Conservation (phyloP, 2,329 filamentous ascomycete genomes). For the Cadophora sp. region DNA sequence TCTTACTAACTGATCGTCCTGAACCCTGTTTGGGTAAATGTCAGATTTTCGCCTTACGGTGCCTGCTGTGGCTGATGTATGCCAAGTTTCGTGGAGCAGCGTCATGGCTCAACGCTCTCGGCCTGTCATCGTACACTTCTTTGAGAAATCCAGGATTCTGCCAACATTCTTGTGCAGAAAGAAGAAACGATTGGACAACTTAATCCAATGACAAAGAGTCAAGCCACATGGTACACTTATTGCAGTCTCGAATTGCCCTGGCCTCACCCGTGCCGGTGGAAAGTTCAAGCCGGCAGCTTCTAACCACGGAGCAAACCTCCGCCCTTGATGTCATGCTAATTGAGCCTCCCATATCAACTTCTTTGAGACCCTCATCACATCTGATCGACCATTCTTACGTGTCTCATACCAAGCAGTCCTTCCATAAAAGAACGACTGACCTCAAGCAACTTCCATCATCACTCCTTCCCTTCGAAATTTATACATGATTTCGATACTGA, state of each 20-base stretch:
- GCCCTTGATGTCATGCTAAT: constrained; percentile 12
- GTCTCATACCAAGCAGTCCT: constrained; percentile 12
- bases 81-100: constrained; percentile 1
- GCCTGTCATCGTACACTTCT: background rate
- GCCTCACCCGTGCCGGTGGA: background rate
- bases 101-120: background rate
- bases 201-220: background rate
- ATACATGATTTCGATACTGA: constrained; percentile 14
- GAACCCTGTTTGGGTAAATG: background rate
- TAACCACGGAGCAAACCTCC: background rate
- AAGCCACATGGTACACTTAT: background rate
- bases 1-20: background rate
- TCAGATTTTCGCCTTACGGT: background rate
- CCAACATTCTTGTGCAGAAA: background rate
- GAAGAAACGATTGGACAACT: background rate
- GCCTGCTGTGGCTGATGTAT: constrained; percentile 4
- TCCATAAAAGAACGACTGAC: background rate
- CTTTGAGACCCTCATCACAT: background rate
- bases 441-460: background rate
- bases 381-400: background rate
- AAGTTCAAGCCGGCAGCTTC: background rate
- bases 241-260: background rate
- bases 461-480: background rate
- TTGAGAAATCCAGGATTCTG: background rate
- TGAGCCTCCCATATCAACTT: constrained; percentile 1